These are phyloP conservation scores for Solanum dulcamara DNA, from an alignment of 257 asterid genomes.

Conservation along the genomic window DNA sequence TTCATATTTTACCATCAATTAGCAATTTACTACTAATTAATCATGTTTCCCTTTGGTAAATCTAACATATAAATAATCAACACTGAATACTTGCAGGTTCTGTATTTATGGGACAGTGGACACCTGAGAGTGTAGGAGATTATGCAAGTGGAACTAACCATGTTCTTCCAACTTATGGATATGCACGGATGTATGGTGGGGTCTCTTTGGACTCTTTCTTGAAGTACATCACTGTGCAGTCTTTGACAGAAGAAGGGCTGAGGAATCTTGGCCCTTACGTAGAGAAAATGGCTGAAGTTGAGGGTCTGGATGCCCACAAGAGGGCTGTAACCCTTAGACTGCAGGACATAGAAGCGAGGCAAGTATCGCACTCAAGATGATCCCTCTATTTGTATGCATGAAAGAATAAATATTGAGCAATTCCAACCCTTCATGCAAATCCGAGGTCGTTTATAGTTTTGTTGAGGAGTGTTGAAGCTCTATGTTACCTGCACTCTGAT, in stretches of 20 bases:
- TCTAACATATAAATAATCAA: neutral
- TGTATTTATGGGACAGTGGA: constrained; percentile 80
- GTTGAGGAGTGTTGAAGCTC: neutral
- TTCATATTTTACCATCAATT: neutral
- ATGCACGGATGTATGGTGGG: constrained; percentile 89
- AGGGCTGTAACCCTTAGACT: constrained; percentile 88
- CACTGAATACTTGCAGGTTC: constrained; percentile 43
- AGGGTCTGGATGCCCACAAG: constrained; percentile 96
- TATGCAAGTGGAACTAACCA: constrained; percentile 96
- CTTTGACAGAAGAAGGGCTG: constrained; percentile 81
- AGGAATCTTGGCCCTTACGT: constrained; percentile 85
- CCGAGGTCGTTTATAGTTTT: neutral
- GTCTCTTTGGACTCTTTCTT: constrained; percentile 84
- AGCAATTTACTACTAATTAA: neutral
- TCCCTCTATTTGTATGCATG: neutral
- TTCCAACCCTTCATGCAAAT: neutral
- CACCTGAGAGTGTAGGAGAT: constrained; percentile 94
- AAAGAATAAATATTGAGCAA: neutral
- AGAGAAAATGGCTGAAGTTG: constrained; percentile 86
- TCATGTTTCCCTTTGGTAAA: neutral
- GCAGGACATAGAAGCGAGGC: constrained; percentile 62
- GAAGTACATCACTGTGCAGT: constrained; percentile 81
- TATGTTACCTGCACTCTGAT: neutral
- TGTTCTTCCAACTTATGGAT: constrained; percentile 95
- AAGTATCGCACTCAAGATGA: constrained; percentile 2